These are phyloP conservation scores for Diaporthe aspalathi DNA, from an alignment of 2,329 filamentous ascomycete species.

Conservation along the genomic window DNA sequence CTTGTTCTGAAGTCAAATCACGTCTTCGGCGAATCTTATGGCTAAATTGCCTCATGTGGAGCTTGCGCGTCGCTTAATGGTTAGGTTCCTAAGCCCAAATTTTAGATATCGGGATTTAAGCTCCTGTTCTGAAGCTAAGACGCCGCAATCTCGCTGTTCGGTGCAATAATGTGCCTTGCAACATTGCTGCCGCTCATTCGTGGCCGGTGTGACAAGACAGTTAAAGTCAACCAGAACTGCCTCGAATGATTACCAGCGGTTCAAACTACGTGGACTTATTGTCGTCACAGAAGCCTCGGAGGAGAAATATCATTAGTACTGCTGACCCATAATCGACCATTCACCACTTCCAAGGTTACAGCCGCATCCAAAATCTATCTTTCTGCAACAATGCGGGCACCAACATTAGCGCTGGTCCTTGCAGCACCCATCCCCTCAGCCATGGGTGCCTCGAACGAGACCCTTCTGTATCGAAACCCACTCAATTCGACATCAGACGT, in stretches of 20 bases:
- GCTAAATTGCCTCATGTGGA: neutral
- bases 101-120: neutral
- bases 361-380: too few relatives aligned
- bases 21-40: neutral
- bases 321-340: too few relatives aligned
- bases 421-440: neutral
- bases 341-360: neutral
- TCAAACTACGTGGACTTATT: too few relatives aligned
- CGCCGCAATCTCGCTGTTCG: conserved; percentile 13
- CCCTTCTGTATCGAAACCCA: conserved; percentile 47
- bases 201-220: neutral
- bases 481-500: conserved; percentile 45
- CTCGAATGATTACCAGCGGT: neutral
- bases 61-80: neutral
- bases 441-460: conserved; percentile 40
- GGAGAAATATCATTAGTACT: neutral
- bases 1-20: neutral
- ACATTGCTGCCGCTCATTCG: too few relatives aligned
- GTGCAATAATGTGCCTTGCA: neutral
- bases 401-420: conserved; percentile 4
- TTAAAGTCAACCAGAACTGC: neutral
- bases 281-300: too few relatives aligned
- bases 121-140: neutral
- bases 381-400: neutral
- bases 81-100: neutral